These are phyloP conservation scores for Berkeleyomyces rouxiae DNA, from an alignment of 2,329 filamentous ascomycete genomes.

Conservation along the genomic window DNA sequence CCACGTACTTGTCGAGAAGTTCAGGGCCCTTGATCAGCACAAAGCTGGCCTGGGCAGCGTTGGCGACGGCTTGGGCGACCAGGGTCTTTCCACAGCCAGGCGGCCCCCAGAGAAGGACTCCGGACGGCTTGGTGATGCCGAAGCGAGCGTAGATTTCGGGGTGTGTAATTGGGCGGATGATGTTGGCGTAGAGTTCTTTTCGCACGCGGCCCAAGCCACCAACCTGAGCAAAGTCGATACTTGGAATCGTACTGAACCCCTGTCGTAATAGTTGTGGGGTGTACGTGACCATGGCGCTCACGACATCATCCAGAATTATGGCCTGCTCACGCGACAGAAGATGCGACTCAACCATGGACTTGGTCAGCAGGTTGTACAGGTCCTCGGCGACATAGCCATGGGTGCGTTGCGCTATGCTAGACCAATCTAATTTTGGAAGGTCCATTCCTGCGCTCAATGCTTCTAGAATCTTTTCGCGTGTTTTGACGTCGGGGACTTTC, in stretches of 20 bases:
- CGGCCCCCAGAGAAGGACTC: slow-evolving; percentile 88
- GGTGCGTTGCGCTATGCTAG: slow-evolving; percentile 60
- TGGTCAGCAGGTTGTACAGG: slow-evolving; percentile 45
- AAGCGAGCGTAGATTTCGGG: slow-evolving; percentile 62
- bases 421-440: slow-evolving; percentile 54
- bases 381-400: slow-evolving; percentile 91
- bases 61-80: slow-evolving; percentile 87
- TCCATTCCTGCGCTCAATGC: slow-evolving; percentile 51
- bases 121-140: slow-evolving; percentile 66
- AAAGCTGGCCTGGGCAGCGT: slow-evolving; percentile 91
- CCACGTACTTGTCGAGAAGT: slow-evolving; percentile 92
- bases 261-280: slow-evolving; percentile 58
- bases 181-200: slow-evolving; percentile 64
- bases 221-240: slow-evolving; percentile 85
- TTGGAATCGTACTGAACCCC: slow-evolving; percentile 85
- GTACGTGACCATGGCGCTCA: slow-evolving; percentile 49
- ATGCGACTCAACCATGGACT: slow-evolving; percentile 20
- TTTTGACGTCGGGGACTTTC: slow-evolving; percentile 65
- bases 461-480: slow-evolving; percentile 60
- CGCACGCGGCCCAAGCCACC: slow-evolving; percentile 70
- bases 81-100: slow-evolving; percentile 95
- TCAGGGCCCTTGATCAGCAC: slow-evolving; percentile 96
- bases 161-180: slow-evolving; percentile 75
- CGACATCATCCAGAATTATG: slow-evolving; percentile 39
- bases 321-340: slow-evolving; percentile 2